Evolutionary conservation across 75 land plant species (phyloP).

Genomic region (Gnetum montanum): DNA sequence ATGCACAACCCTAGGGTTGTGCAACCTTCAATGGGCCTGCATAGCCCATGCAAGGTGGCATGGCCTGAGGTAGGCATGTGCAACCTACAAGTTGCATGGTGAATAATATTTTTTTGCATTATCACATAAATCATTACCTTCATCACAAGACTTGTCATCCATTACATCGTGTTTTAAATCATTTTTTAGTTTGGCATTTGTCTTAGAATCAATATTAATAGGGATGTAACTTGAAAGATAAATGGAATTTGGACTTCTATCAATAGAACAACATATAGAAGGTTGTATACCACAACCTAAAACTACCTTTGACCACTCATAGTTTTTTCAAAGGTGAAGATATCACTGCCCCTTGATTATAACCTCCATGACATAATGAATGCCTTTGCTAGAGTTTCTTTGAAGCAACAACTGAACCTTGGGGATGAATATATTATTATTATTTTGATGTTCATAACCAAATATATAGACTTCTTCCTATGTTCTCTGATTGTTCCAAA

Average conservation of each 20-base stretch:
- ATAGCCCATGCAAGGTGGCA: too few relatives aligned
- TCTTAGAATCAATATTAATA: conserved; percentile 15
- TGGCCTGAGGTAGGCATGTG: too few relatives aligned
- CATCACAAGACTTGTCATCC: conserved; percentile 40
- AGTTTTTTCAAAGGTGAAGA: conserved; percentile 15
- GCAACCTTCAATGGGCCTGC: too few relatives aligned
- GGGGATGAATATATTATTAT: conserved; percentile 56
- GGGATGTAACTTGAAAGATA: conserved; percentile 30
- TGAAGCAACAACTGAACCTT: conserved; percentile 34
- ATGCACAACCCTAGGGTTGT: too few relatives aligned
- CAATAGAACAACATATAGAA: conserved; percentile 27
- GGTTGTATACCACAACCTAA: conserved; percentile 29
- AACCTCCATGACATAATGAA: conserved; percentile 15
- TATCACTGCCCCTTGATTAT: conserved; percentile 7
- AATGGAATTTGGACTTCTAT: conserved; percentile 34
- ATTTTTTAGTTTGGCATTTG: conserved; percentile 12
- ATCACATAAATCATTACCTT: conserved; percentile 29
- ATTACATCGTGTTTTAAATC: conserved; percentile 35
- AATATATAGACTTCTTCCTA: too few relatives aligned
- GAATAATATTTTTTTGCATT: too few relatives aligned
- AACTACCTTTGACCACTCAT: conserved; percentile 63
- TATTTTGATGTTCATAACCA: too few relatives aligned
- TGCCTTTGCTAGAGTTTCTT: conserved; percentile 26
- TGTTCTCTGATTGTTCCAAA: too few relatives aligned
- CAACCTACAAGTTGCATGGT: too few relatives aligned